These are phyloP conservation scores for Kurtzmaniella quercitrusa DNA, from an alignment of 1,139 yeast genomes.

Conservation along the genomic window DNA sequence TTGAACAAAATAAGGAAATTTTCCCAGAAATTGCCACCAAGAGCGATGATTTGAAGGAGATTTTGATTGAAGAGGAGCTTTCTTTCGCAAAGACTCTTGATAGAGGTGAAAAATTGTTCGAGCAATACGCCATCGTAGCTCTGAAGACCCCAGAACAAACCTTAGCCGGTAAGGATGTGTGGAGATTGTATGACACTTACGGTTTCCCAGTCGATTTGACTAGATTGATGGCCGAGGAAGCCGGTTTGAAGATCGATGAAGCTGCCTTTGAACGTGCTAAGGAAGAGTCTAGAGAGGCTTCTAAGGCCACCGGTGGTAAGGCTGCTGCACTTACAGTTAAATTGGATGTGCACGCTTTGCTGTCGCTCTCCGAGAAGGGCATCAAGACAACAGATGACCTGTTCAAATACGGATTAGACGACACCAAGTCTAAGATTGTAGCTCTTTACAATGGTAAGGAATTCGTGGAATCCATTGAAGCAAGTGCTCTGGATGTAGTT, in stretches of 20 bases:
- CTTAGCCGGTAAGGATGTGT: slow-evolving; percentile 88
- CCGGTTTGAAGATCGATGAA: slow-evolving; percentile 90
- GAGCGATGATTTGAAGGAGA: slow-evolving; percentile 76
- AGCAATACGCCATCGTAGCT: slow-evolving; percentile 85
- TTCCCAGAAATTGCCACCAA: slow-evolving; percentile 87
- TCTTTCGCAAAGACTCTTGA: slow-evolving; percentile 93
- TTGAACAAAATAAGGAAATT: slow-evolving; percentile 79
- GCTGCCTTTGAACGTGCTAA: slow-evolving; percentile 87
- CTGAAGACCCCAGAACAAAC: slow-evolving; percentile 70
- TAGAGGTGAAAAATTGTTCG: slow-evolving; percentile 96
- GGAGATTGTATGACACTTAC: slow-evolving; percentile 98
- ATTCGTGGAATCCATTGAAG: slow-evolving; percentile 49
- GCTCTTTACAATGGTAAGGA: slow-evolving; percentile 68
- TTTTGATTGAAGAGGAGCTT: slow-evolving; percentile 91
- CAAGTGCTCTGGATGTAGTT: slow-evolving; percentile 45
- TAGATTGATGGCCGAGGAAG: slow-evolving; percentile 97
- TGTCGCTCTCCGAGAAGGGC: slow-evolving; percentile 53
- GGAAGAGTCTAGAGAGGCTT: slow-evolving; percentile 86
- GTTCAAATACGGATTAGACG: slow-evolving; percentile 65
- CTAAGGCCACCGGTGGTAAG: slow-evolving; percentile 76
- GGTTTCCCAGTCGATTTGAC: slow-evolving; percentile 99
- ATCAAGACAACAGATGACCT: slow-evolving; percentile 82
- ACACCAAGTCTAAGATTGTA: slow-evolving; percentile 58
- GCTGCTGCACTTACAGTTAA: slow-evolving; percentile 61
- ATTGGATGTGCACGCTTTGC: slow-evolving; percentile 86